Base-by-base conservation (phyloP, 306 rosid genomes). In the Calophaca sinica region DNA sequence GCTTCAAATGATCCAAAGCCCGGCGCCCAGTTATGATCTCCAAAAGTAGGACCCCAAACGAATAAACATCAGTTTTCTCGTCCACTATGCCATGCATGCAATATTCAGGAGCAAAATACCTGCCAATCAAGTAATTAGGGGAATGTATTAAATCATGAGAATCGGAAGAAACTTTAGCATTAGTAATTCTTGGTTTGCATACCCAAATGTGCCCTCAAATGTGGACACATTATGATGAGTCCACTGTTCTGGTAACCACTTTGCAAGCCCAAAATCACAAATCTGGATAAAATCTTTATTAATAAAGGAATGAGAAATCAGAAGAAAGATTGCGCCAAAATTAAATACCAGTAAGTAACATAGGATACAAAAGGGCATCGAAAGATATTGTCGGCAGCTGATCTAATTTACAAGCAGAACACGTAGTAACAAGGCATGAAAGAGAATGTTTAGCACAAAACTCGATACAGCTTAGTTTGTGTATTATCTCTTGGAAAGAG, bases 171-270 rank as follows among this genome's bases (percentile, higher is more conserved):
- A 76, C 61, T 54, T n/a, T 62, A 1, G 2, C 48, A 33, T 9
- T 2, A 7, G 69, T 50, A 41, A 38, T 14, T 51, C 32, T 61
- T 77, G 50, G 28, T 35, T 36, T 63, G 62, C 89, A 38, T 70
- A 94, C 99, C 97, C 97, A 68, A 94, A 94, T 36, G 99, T 94
- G 86, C 99, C 99, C 79, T 90, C 97, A 55, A 90, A 90, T 79
- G 82, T 88, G 12, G 93, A 68, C 63, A 89, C 93, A 53, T 82
- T 92, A 78, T 85, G 86, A 85, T 94, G 99, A 86, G 92, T 85
- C 88, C 87, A 82, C 13, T 92, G 89, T 68, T 88, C 82, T 28
- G 99, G 99, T 20, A 94, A 86, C 99, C 99, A 94, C 74, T 88
- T 94, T 46, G 99, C 96, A 62, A 94, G 92, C 75, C 99, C 99